Percentiles rank a stretch among this genome's conserved stretches.
phyloP scores from a whole-genome alignment of 257 asterid genomes.

The Penstemon newberryi region DNA sequence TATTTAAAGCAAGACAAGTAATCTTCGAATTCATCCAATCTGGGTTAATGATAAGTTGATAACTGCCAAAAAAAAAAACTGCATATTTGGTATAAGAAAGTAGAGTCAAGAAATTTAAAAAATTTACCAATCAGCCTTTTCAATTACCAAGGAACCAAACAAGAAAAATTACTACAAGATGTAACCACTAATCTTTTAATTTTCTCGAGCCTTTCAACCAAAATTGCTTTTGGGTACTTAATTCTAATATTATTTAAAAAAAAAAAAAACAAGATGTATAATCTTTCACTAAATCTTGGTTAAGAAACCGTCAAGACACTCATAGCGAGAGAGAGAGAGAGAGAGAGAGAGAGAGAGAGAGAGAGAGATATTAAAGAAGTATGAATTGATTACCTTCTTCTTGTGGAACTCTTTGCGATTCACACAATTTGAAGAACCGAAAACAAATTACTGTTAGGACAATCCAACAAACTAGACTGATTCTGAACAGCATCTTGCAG shows the following conservation, averaged over 20 bases:
- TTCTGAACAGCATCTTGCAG: conserved; percentile 31
- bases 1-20: neutral
- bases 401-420: conserved; percentile 52
- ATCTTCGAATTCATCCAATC: conserved; percentile 1
- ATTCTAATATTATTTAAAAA: no score
- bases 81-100: no score
- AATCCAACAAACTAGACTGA: conserved; percentile 27
- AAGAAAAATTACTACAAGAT: neutral
- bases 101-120: no score
- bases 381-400: conserved; percentile 44
- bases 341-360: neutral
- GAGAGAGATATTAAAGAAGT: neutral
- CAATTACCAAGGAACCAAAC: neutral
- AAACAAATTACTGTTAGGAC: conserved; percentile 29
- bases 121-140: no score
- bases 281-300: no score
- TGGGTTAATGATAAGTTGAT: neutral
- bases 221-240: no score
- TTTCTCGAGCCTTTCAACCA: neutral
- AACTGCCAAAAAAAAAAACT: no score
- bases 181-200: neutral
- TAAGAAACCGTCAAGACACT: conserved; percentile 1
- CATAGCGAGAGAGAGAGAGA: neutral
- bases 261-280: no score
- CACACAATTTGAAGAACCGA: conserved; percentile 33